phyloP scores from a whole-genome alignment of 768 basidiomycete species.

The Pleurotus citrinopileatus region DNA sequence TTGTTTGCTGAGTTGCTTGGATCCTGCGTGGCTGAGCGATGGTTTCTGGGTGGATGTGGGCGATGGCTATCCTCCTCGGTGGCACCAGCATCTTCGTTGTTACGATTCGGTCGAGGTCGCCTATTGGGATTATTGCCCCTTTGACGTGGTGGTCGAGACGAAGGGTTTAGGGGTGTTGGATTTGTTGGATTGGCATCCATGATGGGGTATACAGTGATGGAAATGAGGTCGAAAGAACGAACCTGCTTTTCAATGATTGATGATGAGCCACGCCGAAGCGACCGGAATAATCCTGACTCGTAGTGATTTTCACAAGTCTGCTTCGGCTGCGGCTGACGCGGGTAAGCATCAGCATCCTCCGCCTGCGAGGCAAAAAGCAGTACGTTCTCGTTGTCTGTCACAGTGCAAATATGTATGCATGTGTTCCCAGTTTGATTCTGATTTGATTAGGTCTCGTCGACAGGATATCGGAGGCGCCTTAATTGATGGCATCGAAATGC shows the following conservation, averaged over 20 bases:
- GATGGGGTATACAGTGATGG: background rate
- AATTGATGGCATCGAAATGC: no score
- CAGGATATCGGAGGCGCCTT: no score
- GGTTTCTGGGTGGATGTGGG: constrained; percentile 6
- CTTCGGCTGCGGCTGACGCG: background rate
- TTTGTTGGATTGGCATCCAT: background rate
- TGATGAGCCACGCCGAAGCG: no score
- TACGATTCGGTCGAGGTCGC: background rate
- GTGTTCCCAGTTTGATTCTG: no score
- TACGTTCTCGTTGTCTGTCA: no score
- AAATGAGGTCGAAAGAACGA: no score
- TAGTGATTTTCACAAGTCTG: background rate
- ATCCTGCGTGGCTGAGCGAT: background rate
- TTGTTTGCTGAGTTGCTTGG: background rate
- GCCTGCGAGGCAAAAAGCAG: no score
- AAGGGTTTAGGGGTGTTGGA: background rate
- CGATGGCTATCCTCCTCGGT: background rate
- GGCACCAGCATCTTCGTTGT: background rate
- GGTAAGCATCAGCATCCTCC: no score
- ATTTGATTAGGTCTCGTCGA: no score
- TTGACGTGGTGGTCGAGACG: background rate
- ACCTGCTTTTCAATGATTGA: background rate
- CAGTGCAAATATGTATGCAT: no score
- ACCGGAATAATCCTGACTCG: background rate
- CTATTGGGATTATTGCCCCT: background rate